These are phyloP conservation scores for Peterozyma xylosa DNA, from an alignment of 805 yeast genomes.

Conservation along the genomic window DNA sequence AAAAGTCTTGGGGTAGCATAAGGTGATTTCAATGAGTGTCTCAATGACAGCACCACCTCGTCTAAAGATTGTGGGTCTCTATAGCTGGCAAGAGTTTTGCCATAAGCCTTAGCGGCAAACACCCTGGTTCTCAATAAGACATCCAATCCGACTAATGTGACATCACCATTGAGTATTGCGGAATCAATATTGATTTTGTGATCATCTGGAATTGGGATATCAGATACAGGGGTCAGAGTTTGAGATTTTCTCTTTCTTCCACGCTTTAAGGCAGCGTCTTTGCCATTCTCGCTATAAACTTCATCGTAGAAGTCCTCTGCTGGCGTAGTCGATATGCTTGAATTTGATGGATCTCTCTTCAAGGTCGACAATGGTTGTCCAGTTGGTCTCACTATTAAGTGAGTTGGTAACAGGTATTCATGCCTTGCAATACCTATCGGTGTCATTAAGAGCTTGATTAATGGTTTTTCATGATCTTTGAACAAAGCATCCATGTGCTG, in stretches of 20 bases:
- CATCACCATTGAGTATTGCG: conserved; percentile 87
- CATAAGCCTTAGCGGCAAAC: conserved; percentile 70
- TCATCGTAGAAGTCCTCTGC: conserved; percentile 11
- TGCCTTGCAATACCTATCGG: conserved; percentile 93
- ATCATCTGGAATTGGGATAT: conserved; percentile 46
- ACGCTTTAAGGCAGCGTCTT: conserved; percentile 20
- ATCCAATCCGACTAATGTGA: conserved; percentile 73
- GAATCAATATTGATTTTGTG: conserved; percentile 83
- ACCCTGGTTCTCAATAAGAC: conserved; percentile 69
- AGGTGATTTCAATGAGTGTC: conserved; percentile 42
- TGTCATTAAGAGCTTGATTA: conserved; percentile 69
- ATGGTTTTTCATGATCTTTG: conserved; percentile 47
- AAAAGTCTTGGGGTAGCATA: conserved; percentile 80
- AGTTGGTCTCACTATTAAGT: conserved; percentile 73
- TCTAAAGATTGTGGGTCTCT: conserved; percentile 27
- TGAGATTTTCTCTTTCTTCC: conserved; percentile 42
- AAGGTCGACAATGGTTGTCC: conserved; percentile 35
- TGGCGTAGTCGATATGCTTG: neutral
- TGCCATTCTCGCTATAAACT: conserved; percentile 12
- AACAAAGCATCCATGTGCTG: conserved; percentile 44
- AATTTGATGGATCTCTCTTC: conserved; percentile 3
- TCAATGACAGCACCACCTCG: conserved; percentile 29
- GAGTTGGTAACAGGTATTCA: conserved; percentile 75
- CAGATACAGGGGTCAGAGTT: conserved; percentile 14
- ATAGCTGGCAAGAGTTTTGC: conserved; percentile 50